Conservation (phyloP, 1,139 yeast genomes). For the Meyerozyma smithsonii region DNA sequence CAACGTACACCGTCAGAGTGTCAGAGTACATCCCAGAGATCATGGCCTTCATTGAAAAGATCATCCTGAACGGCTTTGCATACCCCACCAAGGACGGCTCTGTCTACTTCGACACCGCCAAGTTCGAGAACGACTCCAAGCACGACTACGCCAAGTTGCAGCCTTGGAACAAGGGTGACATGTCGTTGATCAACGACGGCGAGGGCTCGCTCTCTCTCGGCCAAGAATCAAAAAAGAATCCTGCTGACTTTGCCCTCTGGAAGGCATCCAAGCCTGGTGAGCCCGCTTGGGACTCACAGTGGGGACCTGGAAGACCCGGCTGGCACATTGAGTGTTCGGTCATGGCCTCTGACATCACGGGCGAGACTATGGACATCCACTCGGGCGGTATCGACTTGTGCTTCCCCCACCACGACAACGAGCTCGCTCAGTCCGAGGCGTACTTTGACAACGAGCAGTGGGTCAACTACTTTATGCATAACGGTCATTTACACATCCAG, state of each 20-base stretch:
- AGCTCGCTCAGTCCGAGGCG: slow-evolving; percentile 95
- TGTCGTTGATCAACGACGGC: slow-evolving; percentile 85
- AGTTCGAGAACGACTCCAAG: slow-evolving; percentile 64
- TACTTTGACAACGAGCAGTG: slow-evolving; percentile 85
- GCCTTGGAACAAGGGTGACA: slow-evolving; percentile 95
- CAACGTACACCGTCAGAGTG: slow-evolving; percentile 89
- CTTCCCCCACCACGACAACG: slow-evolving; percentile 99
- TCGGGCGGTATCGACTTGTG: slow-evolving; percentile 97
- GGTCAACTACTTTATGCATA: slow-evolving; percentile 94
- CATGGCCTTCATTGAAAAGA: slow-evolving; percentile 67
- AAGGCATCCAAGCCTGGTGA: slow-evolving; percentile 96
- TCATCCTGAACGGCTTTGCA: slow-evolving; percentile 77
- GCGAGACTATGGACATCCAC: slow-evolving; percentile 84
- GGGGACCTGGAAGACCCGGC: slow-evolving; percentile 99
- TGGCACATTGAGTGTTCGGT: slow-evolving; percentile 99
- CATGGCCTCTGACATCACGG: slow-evolving; percentile 91
- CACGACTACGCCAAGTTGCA: slow-evolving; percentile 94
- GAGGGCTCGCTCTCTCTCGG: slow-evolving; percentile 77
- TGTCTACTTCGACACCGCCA: slow-evolving; percentile 87
- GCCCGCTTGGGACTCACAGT: slow-evolving; percentile 91
- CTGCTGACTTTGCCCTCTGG: slow-evolving; percentile 95
- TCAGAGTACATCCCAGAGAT: slow-evolving; percentile 95
- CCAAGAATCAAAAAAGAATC: slow-evolving; percentile 52
- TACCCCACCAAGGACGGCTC: slow-evolving; percentile 82
- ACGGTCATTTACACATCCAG: slow-evolving; percentile 96